Percentiles rank a stretch among this genome's conserved stretches.
phyloP scores from a whole-genome alignment of 164 flowering plant genomes.

The Vitis riparia region DNA sequence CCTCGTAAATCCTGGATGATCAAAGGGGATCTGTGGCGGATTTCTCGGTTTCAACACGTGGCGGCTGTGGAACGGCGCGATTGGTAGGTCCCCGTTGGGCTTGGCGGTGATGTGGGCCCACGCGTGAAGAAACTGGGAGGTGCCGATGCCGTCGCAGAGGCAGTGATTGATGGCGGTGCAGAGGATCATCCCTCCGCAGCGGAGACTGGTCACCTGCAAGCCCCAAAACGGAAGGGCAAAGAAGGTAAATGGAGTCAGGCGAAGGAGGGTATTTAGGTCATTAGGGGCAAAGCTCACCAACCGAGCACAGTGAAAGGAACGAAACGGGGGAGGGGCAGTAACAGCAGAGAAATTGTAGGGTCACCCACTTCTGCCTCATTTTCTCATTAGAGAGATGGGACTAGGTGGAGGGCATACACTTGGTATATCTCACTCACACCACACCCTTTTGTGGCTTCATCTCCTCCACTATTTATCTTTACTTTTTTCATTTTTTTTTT shows the following conservation, averaged over 20 bases:
- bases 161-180: constrained; percentile 85
- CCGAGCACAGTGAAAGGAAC: neutral
- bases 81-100: constrained; percentile 29
- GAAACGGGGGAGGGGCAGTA: neutral
- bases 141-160: constrained; percentile 84
- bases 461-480: no score
- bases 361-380: constrained; percentile 4
- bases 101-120: constrained; percentile 71
- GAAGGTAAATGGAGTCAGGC: neutral
- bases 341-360: neutral
- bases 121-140: constrained; percentile 75
- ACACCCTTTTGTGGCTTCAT: no score
- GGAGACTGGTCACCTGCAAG: constrained; percentile 68
- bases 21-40: constrained; percentile 33
- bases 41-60: constrained; percentile 51
- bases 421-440: no score
- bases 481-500: no score
- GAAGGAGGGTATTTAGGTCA: neutral
- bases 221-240: neutral
- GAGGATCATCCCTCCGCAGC: constrained; percentile 82
- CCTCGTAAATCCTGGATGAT: constrained; percentile 52
- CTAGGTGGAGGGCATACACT: no score
- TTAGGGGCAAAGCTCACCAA: neutral
- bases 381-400: neutral
- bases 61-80: constrained; percentile 58